Base-by-base conservation (phyloP, 805 yeast genomes). In the Pichia californica region DNA sequence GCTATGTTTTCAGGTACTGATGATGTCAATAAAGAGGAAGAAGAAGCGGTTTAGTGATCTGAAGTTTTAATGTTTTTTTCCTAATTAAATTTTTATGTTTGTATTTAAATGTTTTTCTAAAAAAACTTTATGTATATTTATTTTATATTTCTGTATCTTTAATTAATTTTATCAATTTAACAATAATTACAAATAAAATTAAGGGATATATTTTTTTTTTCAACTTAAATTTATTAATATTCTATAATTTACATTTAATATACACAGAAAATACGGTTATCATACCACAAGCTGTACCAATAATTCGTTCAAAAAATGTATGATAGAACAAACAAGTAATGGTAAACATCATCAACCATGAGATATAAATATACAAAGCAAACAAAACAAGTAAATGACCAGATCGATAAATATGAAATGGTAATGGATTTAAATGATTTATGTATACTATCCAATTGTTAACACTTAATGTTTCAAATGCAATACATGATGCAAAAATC, bases 251-350 rank as follows among this genome's bases (percentile, higher is more conserved):
- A 36, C 43, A 45, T 31, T 36, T 49, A 30, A 50, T 25, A 51
- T 60, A 58, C n/a, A 61, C 21, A 16, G 56, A 18, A 28, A 53
- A 54, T 2, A 73, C 68, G 2, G 67, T 48, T 1, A 55, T 28
- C 28, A 64, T 35, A 0, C 77, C 79, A 43, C 67, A 58, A 0
- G 55, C 14, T 10, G 70, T 38, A 4, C 80, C 80, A 7, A 66
- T 62, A 8, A 71, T 43, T 45, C 74, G 72, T 51, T 76, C 81
- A 2, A 58, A 39, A 7, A 67, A 37, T 5, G 78, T 71, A 51
- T 76, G 81, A 55, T 70, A 76, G 51, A 73, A 75, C 18, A 74
- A 49, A 30, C 71, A 61, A 6, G 81, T 76, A 21, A 73, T 59
- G 7, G 61, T 41, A 47, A 63, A 70, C 57, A 71, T 59, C 3